Conservation (phyloP, 148 eudicot species). For the Drosera capensis region DNA sequence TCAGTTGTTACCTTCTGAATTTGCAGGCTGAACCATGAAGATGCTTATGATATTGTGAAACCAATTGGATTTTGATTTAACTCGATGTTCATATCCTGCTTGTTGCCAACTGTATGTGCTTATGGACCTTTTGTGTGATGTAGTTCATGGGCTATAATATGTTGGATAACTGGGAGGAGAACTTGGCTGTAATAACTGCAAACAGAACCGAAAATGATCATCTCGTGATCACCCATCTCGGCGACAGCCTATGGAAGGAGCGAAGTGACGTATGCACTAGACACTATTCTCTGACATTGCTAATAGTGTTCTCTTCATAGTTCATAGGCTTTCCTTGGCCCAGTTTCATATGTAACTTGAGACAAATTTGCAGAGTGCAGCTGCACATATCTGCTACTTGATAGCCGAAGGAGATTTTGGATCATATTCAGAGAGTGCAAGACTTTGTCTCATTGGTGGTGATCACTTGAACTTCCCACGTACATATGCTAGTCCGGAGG, state of each 20-base stretch:
- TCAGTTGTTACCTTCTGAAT: too few relatives aligned
- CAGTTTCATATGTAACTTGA: too few relatives aligned
- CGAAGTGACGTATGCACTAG: slow-evolving; percentile 51
- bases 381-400: slow-evolving; percentile 86
- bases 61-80: too few relatives aligned
- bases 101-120: too few relatives aligned
- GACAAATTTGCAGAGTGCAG: slow-evolving; percentile 55
- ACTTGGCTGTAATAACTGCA: slow-evolving; percentile 70
- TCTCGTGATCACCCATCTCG: slow-evolving; percentile 84
- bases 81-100: too few relatives aligned
- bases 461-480: slow-evolving; percentile 77
- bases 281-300: neutral
- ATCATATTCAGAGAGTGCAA: slow-evolving; percentile 66
- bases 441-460: slow-evolving; percentile 85
- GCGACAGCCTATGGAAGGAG: slow-evolving; percentile 80
- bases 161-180: slow-evolving; percentile 82
- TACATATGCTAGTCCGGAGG: slow-evolving; percentile 74
- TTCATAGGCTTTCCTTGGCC: too few relatives aligned
- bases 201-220: slow-evolving; percentile 81
- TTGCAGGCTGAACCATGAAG: too few relatives aligned
- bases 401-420: slow-evolving; percentile 78
- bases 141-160: slow-evolving; percentile 38
- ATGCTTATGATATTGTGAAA: too few relatives aligned
- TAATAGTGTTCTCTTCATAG: too few relatives aligned
- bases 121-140: slow-evolving; percentile 2